These are phyloP conservation scores for Phaeotremella skinneri DNA, from an alignment of 768 basidiomycete species.

Conservation along the genomic window DNA sequence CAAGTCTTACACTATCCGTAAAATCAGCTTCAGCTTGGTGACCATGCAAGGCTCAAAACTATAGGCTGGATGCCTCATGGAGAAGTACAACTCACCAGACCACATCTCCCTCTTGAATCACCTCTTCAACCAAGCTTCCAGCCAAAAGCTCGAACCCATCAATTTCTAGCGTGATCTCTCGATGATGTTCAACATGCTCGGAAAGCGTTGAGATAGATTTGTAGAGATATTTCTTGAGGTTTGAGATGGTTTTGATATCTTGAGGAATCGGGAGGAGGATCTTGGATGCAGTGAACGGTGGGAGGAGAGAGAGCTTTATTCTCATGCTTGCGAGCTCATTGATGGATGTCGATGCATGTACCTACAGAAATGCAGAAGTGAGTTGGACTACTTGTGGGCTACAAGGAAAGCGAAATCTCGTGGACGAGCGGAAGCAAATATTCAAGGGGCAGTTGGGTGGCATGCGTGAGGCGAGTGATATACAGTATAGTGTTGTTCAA, in stretches of 20 bases:
- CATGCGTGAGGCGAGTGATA: too few species aligned
- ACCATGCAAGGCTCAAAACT: too few species aligned
- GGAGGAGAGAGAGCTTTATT: slow-evolving; percentile 29
- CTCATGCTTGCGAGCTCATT: too few species aligned
- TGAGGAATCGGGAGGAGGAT: slow-evolving; percentile 30
- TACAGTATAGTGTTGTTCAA: too few species aligned
- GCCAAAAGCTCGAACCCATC: slow-evolving; percentile 55
- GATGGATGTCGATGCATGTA: background rate
- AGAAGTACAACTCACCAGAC: slow-evolving; percentile 25
- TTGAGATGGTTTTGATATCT: slow-evolving; percentile 23
- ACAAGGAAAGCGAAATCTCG: too few species aligned
- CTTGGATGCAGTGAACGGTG: slow-evolving; percentile 30
- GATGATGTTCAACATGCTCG: slow-evolving; percentile 6
- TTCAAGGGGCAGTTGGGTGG: too few species aligned
- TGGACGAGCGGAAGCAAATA: background rate
- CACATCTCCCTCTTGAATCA: slow-evolving; percentile 63
- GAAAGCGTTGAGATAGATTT: slow-evolving; percentile 22
- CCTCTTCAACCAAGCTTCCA: slow-evolving; percentile 65
- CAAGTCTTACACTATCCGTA: slow-evolving; percentile 17
- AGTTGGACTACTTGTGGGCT: too few species aligned
- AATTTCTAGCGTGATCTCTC: slow-evolving; percentile 32
- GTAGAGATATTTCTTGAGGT: slow-evolving; percentile 32
- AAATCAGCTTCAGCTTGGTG: background rate
- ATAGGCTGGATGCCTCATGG: too few species aligned
- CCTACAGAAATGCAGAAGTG: background rate